phyloP scores from a whole-genome alignment of 148 eudicot genomes.

The Rhododendron vialii region DNA sequence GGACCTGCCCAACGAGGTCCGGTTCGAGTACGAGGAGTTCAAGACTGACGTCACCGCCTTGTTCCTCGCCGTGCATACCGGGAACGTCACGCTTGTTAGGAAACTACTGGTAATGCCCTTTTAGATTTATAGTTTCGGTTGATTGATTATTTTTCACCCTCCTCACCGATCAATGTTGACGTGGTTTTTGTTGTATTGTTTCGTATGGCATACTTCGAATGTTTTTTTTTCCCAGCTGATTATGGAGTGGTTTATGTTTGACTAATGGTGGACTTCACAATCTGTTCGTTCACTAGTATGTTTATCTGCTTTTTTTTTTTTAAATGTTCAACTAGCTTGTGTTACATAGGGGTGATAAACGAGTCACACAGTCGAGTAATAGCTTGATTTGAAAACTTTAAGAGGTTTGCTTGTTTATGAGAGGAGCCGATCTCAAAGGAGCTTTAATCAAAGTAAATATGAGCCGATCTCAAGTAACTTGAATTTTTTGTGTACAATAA shows the following conservation, averaged over 20 bases:
- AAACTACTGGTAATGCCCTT: slow-evolving; percentile 37
- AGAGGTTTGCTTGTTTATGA: too few relatives aligned
- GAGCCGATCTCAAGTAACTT: too few relatives aligned
- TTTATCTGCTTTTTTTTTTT: background rate
- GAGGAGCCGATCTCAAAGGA: too few relatives aligned
- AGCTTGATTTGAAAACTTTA: too few relatives aligned
- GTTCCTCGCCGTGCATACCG: slow-evolving; percentile 68
- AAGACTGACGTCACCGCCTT: slow-evolving; percentile 80
- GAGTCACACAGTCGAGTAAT: too few relatives aligned
- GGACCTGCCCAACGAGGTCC: slow-evolving; percentile 37
- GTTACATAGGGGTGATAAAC: too few relatives aligned
- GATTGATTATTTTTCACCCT: too few relatives aligned
- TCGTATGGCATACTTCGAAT: background rate
- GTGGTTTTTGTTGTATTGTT: background rate
- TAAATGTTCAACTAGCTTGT: background rate
- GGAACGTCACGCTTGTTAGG: slow-evolving; percentile 49
- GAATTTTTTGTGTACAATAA: too few relatives aligned
- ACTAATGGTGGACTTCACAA: background rate
- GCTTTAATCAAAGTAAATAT: too few relatives aligned
- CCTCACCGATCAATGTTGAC: background rate
- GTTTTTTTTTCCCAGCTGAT: background rate
- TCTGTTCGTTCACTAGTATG: background rate
- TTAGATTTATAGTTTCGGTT: background rate
- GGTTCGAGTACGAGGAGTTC: slow-evolving; percentile 52
- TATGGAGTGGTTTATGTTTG: background rate